Evolutionary conservation across 129 eudicot species (phyloP).

Genomic region (Cynara cardunculus): DNA sequence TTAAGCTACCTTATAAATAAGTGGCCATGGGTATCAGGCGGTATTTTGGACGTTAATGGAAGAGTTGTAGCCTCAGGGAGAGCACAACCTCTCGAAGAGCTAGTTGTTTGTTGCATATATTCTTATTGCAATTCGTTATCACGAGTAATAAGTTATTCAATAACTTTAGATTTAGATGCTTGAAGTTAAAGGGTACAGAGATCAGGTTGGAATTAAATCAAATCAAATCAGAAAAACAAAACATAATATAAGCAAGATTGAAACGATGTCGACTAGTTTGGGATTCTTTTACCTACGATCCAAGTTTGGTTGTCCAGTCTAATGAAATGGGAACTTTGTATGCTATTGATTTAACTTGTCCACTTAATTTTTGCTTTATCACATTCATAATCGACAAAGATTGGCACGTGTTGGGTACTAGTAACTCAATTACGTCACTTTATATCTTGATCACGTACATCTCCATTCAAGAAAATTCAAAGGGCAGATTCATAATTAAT

Average conservation of each 20-base stretch:
- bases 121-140: background rate
- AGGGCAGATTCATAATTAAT: background rate
- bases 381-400: background rate
- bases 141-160: background rate
- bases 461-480: background rate
- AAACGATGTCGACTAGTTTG: background rate
- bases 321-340: background rate
- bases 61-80: background rate
- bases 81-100: no score
- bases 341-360: background rate
- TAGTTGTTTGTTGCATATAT: background rate
- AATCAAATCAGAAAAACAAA: background rate
- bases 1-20: background rate
- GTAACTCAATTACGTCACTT: background rate
- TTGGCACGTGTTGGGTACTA: background rate
- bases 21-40: background rate
- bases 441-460: background rate
- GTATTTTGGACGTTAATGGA: background rate
- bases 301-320: background rate
- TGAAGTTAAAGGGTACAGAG: background rate
- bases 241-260: background rate
- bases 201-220: background rate
- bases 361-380: background rate
- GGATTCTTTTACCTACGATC: background rate
- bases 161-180: background rate